phyloP scores from a whole-genome alignment of 78 protist genomes.

The Monosiga brevicollis region DNA sequence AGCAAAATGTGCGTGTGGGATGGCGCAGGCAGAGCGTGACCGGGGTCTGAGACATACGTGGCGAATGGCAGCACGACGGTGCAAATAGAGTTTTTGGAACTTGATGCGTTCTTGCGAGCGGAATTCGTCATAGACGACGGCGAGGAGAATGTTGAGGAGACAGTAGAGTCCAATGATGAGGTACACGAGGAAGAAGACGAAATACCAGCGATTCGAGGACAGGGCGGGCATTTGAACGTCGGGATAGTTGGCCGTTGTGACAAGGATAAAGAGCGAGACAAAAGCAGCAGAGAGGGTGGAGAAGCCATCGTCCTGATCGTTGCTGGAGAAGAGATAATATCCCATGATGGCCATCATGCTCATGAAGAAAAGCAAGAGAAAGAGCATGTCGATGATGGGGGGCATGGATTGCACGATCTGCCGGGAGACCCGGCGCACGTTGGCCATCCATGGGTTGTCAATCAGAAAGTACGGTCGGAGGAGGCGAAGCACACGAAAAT shows the following conservation, averaged over 20 bases:
- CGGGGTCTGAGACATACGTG: too few relatives aligned
- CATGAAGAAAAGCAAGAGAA: neutral
- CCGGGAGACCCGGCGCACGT: neutral
- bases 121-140: slow-evolving; percentile 12
- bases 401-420: neutral
- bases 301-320: neutral
- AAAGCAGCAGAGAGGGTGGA: neutral
- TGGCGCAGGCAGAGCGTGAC: too few relatives aligned
- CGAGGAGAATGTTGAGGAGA: neutral
- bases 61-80: neutral
- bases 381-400: neutral
- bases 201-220: neutral
- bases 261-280: neutral
- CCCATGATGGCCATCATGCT: neutral
- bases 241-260: slow-evolving; percentile 31
- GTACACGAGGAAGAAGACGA: neutral
- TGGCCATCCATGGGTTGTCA: neutral
- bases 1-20: too few relatives aligned
- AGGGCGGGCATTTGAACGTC: slow-evolving; percentile 12
- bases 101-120: neutral
- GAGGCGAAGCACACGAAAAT: neutral
- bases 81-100: neutral
- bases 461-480: neutral
- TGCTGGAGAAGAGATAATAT: neutral
- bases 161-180: neutral